phyloP scores from a whole-genome alignment of 768 basidiomycete genomes.

The Lactifluus rugatus region DNA sequence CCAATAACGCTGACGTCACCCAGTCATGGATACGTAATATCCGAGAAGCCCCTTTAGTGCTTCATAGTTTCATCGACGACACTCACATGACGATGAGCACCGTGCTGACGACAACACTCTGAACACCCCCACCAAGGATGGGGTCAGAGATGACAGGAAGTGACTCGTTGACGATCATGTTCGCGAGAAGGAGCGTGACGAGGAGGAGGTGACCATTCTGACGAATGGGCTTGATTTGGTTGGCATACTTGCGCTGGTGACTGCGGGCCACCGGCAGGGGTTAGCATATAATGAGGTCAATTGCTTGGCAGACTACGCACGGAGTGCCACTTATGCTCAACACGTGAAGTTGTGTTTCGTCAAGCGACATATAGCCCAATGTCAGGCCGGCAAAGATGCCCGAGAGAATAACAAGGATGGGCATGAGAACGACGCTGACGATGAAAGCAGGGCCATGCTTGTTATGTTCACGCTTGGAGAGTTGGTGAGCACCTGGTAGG shows the following conservation, averaged over 20 bases:
- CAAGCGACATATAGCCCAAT: slow-evolving; percentile 86
- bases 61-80: not conserved
- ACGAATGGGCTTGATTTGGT: slow-evolving; percentile 79
- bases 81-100: slow-evolving; percentile 82
- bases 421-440: slow-evolving; percentile 54
- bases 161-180: slow-evolving; percentile 89
- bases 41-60: not conserved
- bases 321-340: slow-evolving; percentile 76
- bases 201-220: slow-evolving; percentile 75
- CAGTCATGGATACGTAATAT: not conserved
- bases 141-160: slow-evolving; percentile 77
- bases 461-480: slow-evolving; percentile 26
- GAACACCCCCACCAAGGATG: slow-evolving; percentile 68
- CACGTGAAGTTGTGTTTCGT: slow-evolving; percentile 86
- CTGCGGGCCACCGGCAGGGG: slow-evolving; percentile 30
- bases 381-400: slow-evolving; percentile 89
- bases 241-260: slow-evolving; percentile 69
- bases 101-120: slow-evolving; percentile 73
- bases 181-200: slow-evolving; percentile 73
- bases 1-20: not conserved
- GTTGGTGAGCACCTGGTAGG: slow-evolving; percentile 18
- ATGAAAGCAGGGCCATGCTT: slow-evolving; percentile 27
- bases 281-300: slow-evolving; percentile 8
- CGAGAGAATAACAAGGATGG: slow-evolving; percentile 70
- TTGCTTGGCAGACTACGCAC: slow-evolving; percentile 34